Evolutionary conservation across 177 flowering plant species (phyloP).

Genomic region (Vitis hybrid): DNA sequence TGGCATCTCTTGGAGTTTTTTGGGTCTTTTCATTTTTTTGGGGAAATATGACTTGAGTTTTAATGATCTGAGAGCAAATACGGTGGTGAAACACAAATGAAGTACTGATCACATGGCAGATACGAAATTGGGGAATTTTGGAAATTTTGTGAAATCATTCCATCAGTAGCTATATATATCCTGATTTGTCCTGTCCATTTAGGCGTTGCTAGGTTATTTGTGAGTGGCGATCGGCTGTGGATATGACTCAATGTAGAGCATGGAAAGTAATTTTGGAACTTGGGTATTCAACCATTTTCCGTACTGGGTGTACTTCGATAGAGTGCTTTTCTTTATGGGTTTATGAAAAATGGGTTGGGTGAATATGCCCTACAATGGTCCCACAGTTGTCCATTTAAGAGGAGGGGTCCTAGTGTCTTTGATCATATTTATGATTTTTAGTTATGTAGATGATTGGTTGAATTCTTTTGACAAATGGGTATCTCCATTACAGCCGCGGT

Average conservation of each 20-base stretch:
- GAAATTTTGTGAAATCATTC: no score
- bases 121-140: not conserved
- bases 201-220: no score
- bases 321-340: no score
- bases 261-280: no score
- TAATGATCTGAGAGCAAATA: not conserved
- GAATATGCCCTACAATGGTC: no score
- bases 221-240: no score
- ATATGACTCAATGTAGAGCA: no score
- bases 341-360: no score
- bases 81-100: not conserved
- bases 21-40: not conserved
- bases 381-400: no score
- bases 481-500: constrained; percentile 29
- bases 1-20: not conserved
- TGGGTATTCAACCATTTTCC: no score
- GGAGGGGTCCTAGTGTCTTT: not conserved
- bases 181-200: not conserved
- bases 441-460: not conserved
- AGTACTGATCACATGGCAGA: not conserved
- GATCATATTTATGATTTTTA: not conserved
- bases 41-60: not conserved
- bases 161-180: no score
- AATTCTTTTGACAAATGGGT: not conserved
- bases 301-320: no score